A percentile compares a stretch with the other conserved stretches of the same genome.
phyloP scores from a whole-genome alignment of 495 filamentous ascomycete species.

The Xylaria curta region DNA sequence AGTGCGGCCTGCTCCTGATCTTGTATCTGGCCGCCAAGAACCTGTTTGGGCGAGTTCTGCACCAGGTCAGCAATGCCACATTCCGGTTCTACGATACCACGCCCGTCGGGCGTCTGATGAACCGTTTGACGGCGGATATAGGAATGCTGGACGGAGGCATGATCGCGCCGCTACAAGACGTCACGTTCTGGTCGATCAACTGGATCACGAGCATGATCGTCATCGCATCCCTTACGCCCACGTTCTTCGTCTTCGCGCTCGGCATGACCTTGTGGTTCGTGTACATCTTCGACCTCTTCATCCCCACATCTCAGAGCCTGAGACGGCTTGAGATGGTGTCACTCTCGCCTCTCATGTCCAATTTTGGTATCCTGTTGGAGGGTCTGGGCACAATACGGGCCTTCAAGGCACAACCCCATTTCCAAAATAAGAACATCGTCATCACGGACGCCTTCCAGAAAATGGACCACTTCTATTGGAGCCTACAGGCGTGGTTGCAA shows the following conservation, averaged over 20 bases:
- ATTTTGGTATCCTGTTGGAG: constrained; percentile 81
- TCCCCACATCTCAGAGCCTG: constrained; percentile 82
- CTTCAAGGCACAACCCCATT: constrained; percentile 73
- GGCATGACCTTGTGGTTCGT: constrained; percentile 68
- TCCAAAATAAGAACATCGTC: constrained; percentile 74
- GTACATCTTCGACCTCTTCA: constrained; percentile 71
- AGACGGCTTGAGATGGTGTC: constrained; percentile 85
- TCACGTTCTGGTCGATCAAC: constrained; percentile 67
- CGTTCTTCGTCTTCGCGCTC: constrained; percentile 74
- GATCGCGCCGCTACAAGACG: constrained; percentile 67
- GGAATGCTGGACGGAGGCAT: constrained; percentile 82
- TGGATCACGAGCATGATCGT: constrained; percentile 76
- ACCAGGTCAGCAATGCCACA: constrained; percentile 73
- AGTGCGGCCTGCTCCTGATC: constrained; percentile 69
- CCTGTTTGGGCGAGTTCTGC: constrained; percentile 72
- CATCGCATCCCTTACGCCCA: constrained; percentile 75
- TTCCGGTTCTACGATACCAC: constrained; percentile 90
- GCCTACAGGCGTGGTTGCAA: constrained; percentile 78
- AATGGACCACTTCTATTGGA: constrained; percentile 95
- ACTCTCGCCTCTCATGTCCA: constrained; percentile 79
- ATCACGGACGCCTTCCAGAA: constrained; percentile 85
- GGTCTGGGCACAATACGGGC: constrained; percentile 82
- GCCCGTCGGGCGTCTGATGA: constrained; percentile 84
- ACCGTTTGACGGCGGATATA: constrained; percentile 84
- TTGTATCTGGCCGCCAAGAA: constrained; percentile 75